Evolutionary conservation across 1,139 yeast species (phyloP).

Genomic region (Sporopachydermia cereana): DNA sequence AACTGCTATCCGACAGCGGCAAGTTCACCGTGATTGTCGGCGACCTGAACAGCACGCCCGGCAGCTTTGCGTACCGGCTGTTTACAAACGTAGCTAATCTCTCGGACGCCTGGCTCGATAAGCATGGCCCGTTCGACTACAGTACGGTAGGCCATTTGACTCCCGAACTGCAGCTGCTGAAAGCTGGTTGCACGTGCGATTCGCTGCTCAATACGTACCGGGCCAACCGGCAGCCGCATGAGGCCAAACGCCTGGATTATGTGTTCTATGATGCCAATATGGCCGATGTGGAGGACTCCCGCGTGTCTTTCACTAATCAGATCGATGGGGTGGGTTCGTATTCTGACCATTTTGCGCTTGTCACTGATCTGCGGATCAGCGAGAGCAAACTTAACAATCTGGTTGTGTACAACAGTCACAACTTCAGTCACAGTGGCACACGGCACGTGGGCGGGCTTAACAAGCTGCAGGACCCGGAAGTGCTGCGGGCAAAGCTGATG

Average conservation of each 20-base stretch:
- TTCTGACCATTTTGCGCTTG: constrained; percentile 90
- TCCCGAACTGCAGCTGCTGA: constrained; percentile 54
- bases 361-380: constrained; percentile 36
- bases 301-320: constrained; percentile 61
- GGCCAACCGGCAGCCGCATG: constrained; percentile 39
- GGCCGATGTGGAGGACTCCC: constrained; percentile 44
- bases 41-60: constrained; percentile 83
- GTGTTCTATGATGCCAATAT: constrained; percentile 57
- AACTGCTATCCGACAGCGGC: constrained; percentile 56
- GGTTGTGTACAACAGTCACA: constrained; percentile 5
- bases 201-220: constrained; percentile 85
- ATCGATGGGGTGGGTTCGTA: constrained; percentile 55
- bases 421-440: constrained; percentile 2
- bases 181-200: constrained; percentile 87
- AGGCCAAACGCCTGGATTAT: constrained; percentile 87
- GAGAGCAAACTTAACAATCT: constrained; percentile 6
- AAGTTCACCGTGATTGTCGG: constrained; percentile 86
- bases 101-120: constrained; percentile 72
- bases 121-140: constrained; percentile 37
- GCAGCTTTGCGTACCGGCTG: constrained; percentile 67
- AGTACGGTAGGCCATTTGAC: constrained; percentile 35
- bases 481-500: constrained; percentile 9
- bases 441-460: constrained; percentile 8
- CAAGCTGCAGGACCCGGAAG: constrained; percentile 8
- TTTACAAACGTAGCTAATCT: constrained; percentile 61